These are phyloP conservation scores for Saturnispora ahearnii DNA, from an alignment of 805 yeast genomes.

Conservation along the genomic window DNA sequence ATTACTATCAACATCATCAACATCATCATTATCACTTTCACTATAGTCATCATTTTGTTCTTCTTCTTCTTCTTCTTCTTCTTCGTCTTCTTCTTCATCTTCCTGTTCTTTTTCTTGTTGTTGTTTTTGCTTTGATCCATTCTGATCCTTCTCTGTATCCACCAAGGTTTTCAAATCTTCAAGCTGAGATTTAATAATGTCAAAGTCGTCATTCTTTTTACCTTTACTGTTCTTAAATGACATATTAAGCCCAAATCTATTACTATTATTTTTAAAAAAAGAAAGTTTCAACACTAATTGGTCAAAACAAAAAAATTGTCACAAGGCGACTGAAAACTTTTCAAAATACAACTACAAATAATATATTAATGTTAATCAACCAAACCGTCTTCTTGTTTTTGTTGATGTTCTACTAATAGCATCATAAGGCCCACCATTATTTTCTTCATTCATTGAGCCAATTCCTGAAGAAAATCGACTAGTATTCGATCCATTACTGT, in stretches of 20 bases:
- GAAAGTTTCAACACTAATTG: not conserved
- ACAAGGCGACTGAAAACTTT: constrained; percentile 8
- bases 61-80: not conserved
- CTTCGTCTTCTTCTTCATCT: not conserved
- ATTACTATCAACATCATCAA: constrained; percentile 5
- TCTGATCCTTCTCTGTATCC: not conserved
- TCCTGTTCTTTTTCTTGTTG: not conserved
- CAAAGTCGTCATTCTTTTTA: constrained; percentile 5
- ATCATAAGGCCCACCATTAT: not conserved
- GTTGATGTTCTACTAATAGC: not conserved
- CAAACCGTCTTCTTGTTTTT: constrained; percentile 5
- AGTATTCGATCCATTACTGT: not conserved
- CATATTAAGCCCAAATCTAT: not conserved
- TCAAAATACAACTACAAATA: not conserved
- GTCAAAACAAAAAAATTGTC: constrained; percentile 7
- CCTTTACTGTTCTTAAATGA: not conserved
- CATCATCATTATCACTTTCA: not conserved
- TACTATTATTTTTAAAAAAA: not conserved
- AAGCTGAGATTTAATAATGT: constrained; percentile 2
- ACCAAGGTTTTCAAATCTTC: constrained; percentile 4
- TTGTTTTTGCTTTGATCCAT: not conserved
- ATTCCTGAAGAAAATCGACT: not conserved
- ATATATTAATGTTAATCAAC: not conserved
- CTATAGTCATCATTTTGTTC: not conserved
- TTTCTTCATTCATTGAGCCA: constrained; percentile 1